Base-by-base conservation (phyloP, 352 stramenopile species). In the Thalassiosira ordinaria region DNA sequence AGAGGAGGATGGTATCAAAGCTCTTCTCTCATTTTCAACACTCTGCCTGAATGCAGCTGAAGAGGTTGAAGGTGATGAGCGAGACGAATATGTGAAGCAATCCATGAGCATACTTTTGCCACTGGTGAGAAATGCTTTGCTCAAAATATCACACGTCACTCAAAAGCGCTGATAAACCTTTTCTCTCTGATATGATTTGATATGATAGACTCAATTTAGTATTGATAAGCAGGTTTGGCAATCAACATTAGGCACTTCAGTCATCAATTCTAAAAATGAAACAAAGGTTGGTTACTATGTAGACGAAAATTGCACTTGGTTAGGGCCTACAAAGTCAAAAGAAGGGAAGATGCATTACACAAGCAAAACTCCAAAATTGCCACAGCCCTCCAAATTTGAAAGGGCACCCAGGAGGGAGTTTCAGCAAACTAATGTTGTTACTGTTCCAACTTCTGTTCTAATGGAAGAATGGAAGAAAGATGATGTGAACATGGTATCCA, bases 91-190 rank as follows among this genome's bases (percentile, higher is more conserved):
- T 26, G 6, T 92, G 0, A 82, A 86, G 31, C 33, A 73, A 20
- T 70, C 80, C 16, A 73, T 94, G 55, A 89, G 77, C 70, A 65
- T 93, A 24, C 41, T 94, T 66, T 68, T 94, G 27, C 89, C 89
- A 39, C 62, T 91, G 44, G 86, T 92, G 83, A 88, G 86, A 49
- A 49, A 20, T 49, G 81, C 9, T 6, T n/a, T n/a, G n/a, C n/a
- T n/a, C n/a, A n/a, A n/a, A n/a, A n/a, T n/a, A n/a, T n/a, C n/a
- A n/a, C n/a, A n/a, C n/a, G n/a, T n/a, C n/a, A 14, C 26, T 53
- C 20, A 68, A 35, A 13, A 41, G 26, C 0, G n/a, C 41, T 55
- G 7, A 26, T 31, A n/a, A n/a, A n/a, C 37, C 16, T 16, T 16
- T 47, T 47, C 37, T 47, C 16, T 9, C 37, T 16, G 9, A 16